These are phyloP conservation scores for Talaromyces sp. DNA, from an alignment of 2,329 filamentous ascomycete species.

Conservation along the genomic window DNA sequence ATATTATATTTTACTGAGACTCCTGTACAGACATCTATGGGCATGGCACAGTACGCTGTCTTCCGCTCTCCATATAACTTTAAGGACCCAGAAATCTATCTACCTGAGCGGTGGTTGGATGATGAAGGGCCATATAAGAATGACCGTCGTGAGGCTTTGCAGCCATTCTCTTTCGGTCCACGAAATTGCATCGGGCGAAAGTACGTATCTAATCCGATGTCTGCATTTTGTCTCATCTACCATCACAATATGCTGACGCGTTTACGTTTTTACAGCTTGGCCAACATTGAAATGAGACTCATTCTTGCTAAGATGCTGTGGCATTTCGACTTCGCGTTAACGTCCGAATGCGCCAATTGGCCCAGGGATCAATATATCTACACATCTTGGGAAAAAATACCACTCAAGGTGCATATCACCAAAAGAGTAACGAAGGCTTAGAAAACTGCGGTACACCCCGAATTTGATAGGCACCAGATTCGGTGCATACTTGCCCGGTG, in stretches of 20 bases:
- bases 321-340: slow-evolving; percentile 48
- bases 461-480: background rate
- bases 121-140: slow-evolving; percentile 32
- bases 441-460: background rate
- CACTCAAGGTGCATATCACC: slow-evolving; percentile 38
- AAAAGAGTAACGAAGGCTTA: background rate
- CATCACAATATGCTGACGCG: background rate
- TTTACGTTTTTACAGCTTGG: slow-evolving; percentile 35
- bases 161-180: slow-evolving; percentile 50
- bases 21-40: background rate
- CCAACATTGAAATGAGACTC: slow-evolving; percentile 52
- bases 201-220: slow-evolving; percentile 30
- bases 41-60: slow-evolving; percentile 47
- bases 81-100: slow-evolving; percentile 43
- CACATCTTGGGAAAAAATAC: slow-evolving; percentile 42
- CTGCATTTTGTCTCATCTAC: background rate
- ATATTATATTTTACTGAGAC: background rate
- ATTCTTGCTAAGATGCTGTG: slow-evolving; percentile 49
- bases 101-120: slow-evolving; percentile 43
- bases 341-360: slow-evolving; percentile 39
- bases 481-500: background rate
- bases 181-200: slow-evolving; percentile 52
- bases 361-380: slow-evolving; percentile 37
- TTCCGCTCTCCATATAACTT: slow-evolving; percentile 47
- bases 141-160: slow-evolving; percentile 45